phyloP scores from a whole-genome alignment of 306 rosid genomes.

The Quillaja saponaria region DNA sequence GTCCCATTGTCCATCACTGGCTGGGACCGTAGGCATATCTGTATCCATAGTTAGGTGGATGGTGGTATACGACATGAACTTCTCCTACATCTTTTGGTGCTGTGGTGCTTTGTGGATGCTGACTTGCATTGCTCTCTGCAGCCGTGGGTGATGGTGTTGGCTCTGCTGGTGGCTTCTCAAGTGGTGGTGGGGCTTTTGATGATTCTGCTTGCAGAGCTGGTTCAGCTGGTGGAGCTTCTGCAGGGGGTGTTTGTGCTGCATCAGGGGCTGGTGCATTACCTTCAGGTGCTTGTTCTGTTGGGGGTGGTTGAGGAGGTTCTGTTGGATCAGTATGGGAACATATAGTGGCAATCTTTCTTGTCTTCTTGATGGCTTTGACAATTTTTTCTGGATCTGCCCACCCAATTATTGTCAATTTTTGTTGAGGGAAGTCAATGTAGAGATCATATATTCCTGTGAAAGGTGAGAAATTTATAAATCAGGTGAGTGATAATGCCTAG shows the following conservation, averaged over 20 bases:
- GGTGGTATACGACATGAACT: slow-evolving; percentile 47
- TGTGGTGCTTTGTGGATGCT: slow-evolving; percentile 32
- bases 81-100: slow-evolving; percentile 41
- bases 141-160: slow-evolving; percentile 33
- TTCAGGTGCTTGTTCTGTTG: slow-evolving; percentile 36
- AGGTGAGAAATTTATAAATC: background rate
- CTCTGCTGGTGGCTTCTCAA: slow-evolving; percentile 37
- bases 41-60: slow-evolving; percentile 43
- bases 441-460: slow-evolving; percentile 78
- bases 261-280: slow-evolving; percentile 30
- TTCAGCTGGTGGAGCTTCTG: slow-evolving; percentile 37
- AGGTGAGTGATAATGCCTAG: background rate
- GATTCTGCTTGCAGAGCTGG: slow-evolving; percentile 26
- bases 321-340: slow-evolving; percentile 53
- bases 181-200: slow-evolving; percentile 35
- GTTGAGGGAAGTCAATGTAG: slow-evolving; percentile 61
- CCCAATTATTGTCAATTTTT: slow-evolving; percentile 69
- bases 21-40: slow-evolving; percentile 39
- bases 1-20: slow-evolving; percentile 38
- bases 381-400: slow-evolving; percentile 86
- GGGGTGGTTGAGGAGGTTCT: slow-evolving; percentile 27
- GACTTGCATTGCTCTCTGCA: slow-evolving; percentile 32
- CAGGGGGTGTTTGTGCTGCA: slow-evolving; percentile 21
- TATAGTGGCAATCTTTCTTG: slow-evolving; percentile 74
- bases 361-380: slow-evolving; percentile 76